Percentiles rank a stretch among this genome's conserved stretches.
Conservation (phyloP, 2,329 filamentous ascomycete genomes). For the Blumeria hordei region DNA sequence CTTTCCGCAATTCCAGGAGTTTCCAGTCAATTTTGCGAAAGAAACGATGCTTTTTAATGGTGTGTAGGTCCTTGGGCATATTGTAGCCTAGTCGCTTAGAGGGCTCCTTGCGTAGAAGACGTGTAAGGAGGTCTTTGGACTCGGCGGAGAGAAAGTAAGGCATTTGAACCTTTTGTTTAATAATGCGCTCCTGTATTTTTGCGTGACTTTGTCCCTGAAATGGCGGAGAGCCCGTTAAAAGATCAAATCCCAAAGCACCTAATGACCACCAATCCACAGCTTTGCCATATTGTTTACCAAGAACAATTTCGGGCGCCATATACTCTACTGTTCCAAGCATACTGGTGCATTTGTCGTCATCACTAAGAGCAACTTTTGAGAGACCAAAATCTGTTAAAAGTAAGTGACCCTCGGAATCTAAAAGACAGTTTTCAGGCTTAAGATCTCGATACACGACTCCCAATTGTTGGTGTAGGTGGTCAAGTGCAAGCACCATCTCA, state of each 20-base stretch:
- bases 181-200: constrained; percentile 88
- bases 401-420: constrained; percentile 77
- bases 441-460: constrained; percentile 92
- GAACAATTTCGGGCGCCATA: constrained; percentile 92
- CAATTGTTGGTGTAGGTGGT: constrained; percentile 75
- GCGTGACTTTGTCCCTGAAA: constrained; percentile 79
- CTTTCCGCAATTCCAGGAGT: constrained; percentile 54
- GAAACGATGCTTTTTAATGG: constrained; percentile 81
- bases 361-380: constrained; percentile 73
- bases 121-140: constrained; percentile 78
- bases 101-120: constrained; percentile 78
- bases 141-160: constrained; percentile 83
- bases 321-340: constrained; percentile 92
- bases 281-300: constrained; percentile 72
- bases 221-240: constrained; percentile 78
- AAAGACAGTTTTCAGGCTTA: constrained; percentile 90
- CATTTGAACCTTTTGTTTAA: constrained; percentile 70
- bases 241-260: constrained; percentile 72
- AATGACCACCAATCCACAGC: constrained; percentile 98
- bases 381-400: constrained; percentile 91
- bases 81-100: constrained; percentile 67
- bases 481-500: constrained; percentile 83
- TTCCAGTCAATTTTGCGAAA: constrained; percentile 95
- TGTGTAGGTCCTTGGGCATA: constrained; percentile 69
- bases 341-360: constrained; percentile 50